Evolutionary conservation across 768 basidiomycete species (phyloP).

Genomic region (Mycena capillaripes): DNA sequence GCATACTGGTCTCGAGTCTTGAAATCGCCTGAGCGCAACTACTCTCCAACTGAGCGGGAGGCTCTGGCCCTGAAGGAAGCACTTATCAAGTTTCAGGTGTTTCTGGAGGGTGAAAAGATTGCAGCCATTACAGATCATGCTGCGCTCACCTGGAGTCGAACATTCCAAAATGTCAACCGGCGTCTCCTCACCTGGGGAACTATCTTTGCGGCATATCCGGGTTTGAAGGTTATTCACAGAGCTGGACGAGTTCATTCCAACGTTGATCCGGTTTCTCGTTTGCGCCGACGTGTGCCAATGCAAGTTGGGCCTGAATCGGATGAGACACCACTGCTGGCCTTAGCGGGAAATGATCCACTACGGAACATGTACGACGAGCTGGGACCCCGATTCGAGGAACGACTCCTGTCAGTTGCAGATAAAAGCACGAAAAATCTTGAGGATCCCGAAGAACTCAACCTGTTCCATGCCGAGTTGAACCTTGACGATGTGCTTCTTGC

Average conservation of each 20-base stretch:
- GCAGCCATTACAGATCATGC: background rate
- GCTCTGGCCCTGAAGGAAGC: slow-evolving; percentile 53
- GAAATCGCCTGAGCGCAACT: slow-evolving; percentile 49
- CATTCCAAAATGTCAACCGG: background rate
- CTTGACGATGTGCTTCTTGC: background rate
- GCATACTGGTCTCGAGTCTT: slow-evolving; percentile 47
- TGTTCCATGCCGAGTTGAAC: background rate
- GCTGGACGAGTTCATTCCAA: background rate
- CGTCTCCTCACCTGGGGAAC: background rate
- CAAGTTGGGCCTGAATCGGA: background rate
- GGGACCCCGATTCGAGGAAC: background rate
- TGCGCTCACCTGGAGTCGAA: background rate
- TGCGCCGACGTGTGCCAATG: background rate
- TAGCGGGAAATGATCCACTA: background rate
- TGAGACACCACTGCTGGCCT: background rate
- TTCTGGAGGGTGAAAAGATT: background rate
- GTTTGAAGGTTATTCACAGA: background rate
- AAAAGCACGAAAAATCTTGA: background rate
- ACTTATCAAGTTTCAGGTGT: background rate
- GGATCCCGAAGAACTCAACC: background rate
- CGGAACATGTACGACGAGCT: background rate
- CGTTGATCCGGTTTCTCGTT: background rate
- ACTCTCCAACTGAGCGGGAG: slow-evolving; percentile 54
- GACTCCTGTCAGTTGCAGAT: background rate
- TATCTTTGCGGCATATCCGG: background rate